A percentile compares a stretch with the other conserved stretches of the same genome.
phyloP scores from a whole-genome alignment of 176 grass and related monocot species.

The Aegilops tauschii region DNA sequence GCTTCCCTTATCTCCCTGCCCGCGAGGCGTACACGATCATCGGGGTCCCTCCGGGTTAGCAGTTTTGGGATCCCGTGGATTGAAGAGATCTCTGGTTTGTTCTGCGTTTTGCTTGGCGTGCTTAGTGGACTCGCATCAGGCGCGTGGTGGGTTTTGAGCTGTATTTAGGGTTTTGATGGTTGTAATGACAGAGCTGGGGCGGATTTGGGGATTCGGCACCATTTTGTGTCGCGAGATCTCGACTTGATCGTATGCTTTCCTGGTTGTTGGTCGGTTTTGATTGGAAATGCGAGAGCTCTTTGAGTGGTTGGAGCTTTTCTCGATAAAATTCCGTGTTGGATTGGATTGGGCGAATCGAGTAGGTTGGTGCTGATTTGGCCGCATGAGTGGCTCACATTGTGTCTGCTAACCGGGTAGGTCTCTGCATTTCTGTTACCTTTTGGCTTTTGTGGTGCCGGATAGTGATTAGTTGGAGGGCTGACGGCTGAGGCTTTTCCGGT shows the following conservation, averaged over 20 bases:
- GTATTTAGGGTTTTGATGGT: background rate
- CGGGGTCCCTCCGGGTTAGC: background rate
- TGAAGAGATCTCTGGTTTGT: conserved; percentile 18
- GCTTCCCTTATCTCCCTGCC: background rate
- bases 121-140: background rate
- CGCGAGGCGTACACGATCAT: background rate
- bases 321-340: background rate
- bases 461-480: background rate
- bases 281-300: background rate
- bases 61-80: background rate
- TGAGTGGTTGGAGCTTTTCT: background rate
- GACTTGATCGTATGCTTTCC: background rate
- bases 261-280: background rate
- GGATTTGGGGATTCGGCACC: background rate
- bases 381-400: conserved; percentile 3
- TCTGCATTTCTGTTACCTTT: background rate
- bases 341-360: conserved; percentile 9
- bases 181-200: background rate
- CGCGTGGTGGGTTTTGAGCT: background rate
- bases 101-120: background rate
- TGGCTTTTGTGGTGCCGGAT: background rate
- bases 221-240: conserved; percentile 21
- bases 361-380: background rate
- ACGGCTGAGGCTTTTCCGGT: background rate
- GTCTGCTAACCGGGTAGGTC: background rate